Evolutionary conservation across 495 filamentous ascomycete genomes (phyloP).

Genomic region (Annulohypoxylon nitens): DNA sequence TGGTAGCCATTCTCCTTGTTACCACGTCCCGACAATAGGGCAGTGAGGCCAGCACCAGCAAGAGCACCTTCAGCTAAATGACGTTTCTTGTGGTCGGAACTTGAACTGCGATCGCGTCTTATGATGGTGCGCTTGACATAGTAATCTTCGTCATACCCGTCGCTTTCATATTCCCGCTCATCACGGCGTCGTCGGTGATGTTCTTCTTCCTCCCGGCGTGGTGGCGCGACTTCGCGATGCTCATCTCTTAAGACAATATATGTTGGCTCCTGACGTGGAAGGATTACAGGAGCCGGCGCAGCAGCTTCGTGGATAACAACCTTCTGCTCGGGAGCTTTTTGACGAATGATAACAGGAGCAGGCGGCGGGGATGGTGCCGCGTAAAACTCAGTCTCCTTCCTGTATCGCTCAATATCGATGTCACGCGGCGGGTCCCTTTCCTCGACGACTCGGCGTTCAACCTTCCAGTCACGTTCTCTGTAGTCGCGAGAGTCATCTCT

Average conservation of each 20-base stretch:
- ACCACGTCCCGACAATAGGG: slow-evolving; percentile 76
- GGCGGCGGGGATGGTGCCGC: slow-evolving; percentile 65
- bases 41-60: slow-evolving; percentile 81
- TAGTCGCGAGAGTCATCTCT: slow-evolving; percentile 49
- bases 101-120: slow-evolving; percentile 67
- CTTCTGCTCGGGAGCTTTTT: slow-evolving; percentile 70
- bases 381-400: slow-evolving; percentile 77
- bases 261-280: slow-evolving; percentile 73
- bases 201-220: slow-evolving; percentile 69
- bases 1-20: slow-evolving; percentile 70
- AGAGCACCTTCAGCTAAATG: slow-evolving; percentile 90
- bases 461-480: slow-evolving; percentile 58
- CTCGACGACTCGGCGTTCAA: slow-evolving; percentile 62
- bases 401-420: slow-evolving; percentile 71
- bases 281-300: slow-evolving; percentile 72
- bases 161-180: slow-evolving; percentile 68
- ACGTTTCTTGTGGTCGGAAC: slow-evolving; percentile 74
- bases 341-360: slow-evolving; percentile 76
- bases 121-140: slow-evolving; percentile 60
- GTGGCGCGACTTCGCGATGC: slow-evolving; percentile 59
- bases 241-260: slow-evolving; percentile 77
- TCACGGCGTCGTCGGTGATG: slow-evolving; percentile 63
- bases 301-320: slow-evolving; percentile 82
- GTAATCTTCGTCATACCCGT: slow-evolving; percentile 59
- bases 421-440: slow-evolving; percentile 58